These are phyloP conservation scores for Periconia macrospinosa DNA, from an alignment of 2,329 filamentous ascomycete species.

Conservation along the genomic window DNA sequence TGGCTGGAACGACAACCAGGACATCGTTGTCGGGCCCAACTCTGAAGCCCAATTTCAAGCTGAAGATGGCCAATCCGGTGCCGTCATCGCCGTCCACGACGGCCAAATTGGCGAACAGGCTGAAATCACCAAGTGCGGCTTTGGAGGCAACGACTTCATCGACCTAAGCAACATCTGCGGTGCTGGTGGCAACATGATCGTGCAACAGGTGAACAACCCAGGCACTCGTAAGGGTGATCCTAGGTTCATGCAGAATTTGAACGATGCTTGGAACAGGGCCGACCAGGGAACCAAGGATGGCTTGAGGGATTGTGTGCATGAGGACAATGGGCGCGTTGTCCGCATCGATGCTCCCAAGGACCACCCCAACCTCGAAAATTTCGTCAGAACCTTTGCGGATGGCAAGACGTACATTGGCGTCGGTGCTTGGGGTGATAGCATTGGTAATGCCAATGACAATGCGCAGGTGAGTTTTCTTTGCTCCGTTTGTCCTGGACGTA, in stretches of 20 bases:
- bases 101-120: constrained; percentile 45
- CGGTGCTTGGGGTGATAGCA: constrained; percentile 39
- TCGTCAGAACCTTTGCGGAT: constrained; percentile 44
- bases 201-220: constrained; percentile 41
- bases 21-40: constrained; percentile 34
- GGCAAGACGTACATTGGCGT: constrained; percentile 44
- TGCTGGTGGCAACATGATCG: constrained; percentile 46
- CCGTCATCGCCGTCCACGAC: constrained; percentile 46
- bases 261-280: constrained; percentile 38
- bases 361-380: constrained; percentile 38
- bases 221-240: constrained; percentile 44
- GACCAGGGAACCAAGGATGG: constrained; percentile 34
- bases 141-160: constrained; percentile 36
- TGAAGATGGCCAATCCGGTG: constrained; percentile 40
- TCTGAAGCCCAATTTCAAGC: constrained; percentile 18
- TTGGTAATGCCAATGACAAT: constrained; percentile 40
- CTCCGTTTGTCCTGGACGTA: background rate
- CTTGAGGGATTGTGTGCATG: constrained; percentile 37
- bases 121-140: constrained; percentile 46
- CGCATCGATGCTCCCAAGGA: constrained; percentile 41
- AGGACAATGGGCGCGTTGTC: constrained; percentile 4
- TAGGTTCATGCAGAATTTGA: constrained; percentile 45
- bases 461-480: constrained; percentile 19
- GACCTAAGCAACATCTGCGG: constrained; percentile 42
- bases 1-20: constrained; percentile 41